Evolutionary conservation across 2,329 filamentous ascomycete genomes (phyloP).

Genomic region (Aureobasidium zeae): DNA sequence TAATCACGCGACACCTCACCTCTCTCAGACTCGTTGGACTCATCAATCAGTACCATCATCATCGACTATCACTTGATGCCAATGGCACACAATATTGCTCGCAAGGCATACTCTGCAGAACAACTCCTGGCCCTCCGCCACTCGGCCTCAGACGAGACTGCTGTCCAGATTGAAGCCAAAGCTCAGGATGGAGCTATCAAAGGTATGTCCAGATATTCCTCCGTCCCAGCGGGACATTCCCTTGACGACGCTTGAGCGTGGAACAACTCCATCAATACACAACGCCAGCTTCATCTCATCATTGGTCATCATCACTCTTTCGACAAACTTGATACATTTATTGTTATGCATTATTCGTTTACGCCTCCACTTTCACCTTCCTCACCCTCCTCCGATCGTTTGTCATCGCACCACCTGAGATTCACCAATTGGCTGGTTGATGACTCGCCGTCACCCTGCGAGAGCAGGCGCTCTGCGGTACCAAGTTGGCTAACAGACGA

Average conservation of each 20-base stretch:
- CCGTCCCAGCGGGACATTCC: too few relatives aligned
- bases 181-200: constrained; percentile 31
- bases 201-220: constrained; percentile 22
- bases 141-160: constrained; percentile 27
- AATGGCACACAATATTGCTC: constrained; percentile 22
- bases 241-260: neutral
- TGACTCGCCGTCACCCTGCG: constrained; percentile 18
- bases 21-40: neutral
- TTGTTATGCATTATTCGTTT: constrained; percentile 4
- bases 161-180: constrained; percentile 29
- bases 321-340: constrained; percentile 9
- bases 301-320: neutral
- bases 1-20: constrained; percentile 9
- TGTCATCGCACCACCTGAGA: constrained; percentile 12
- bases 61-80: constrained; percentile 7
- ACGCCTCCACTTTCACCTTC: constrained; percentile 3
- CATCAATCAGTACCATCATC: constrained; percentile 3
- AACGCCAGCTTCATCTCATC: neutral
- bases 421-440: constrained; percentile 15
- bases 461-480: neutral
- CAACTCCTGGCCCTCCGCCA: constrained; percentile 28
- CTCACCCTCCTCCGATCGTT: neutral
- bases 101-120: constrained; percentile 31
- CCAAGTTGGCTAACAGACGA: constrained; percentile 16
- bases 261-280: neutral